A percentile compares a stretch with the other conserved stretches of the same genome.
These are phyloP conservation scores for Actinomortierella ambigua DNA, from an alignment of 371 early-diverging fungal genomes.

Conservation along the genomic window DNA sequence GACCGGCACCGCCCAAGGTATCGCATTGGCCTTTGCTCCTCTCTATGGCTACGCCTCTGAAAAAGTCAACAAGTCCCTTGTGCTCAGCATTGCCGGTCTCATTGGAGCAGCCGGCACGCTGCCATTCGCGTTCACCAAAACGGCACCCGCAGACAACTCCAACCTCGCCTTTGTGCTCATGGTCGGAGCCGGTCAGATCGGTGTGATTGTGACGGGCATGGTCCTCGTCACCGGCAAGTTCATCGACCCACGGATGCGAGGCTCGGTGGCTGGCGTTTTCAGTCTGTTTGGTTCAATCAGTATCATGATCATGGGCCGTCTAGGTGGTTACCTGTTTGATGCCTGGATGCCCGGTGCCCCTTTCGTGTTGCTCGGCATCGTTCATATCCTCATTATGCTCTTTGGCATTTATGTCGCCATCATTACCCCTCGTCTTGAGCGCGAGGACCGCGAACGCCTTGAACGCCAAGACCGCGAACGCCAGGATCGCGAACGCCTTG, in stretches of 20 bases:
- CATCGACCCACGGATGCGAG: constrained; percentile 59
- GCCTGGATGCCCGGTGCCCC: constrained; percentile 51
- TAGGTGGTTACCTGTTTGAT: constrained; percentile 56
- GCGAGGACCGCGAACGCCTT: constrained; percentile 15
- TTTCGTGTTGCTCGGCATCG: constrained; percentile 51
- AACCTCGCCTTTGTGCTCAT: constrained; percentile 60
- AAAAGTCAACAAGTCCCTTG: constrained; percentile 51
- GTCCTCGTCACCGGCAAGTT: constrained; percentile 62
- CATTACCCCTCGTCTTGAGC: constrained; percentile 27
- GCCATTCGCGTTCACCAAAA: constrained; percentile 57
- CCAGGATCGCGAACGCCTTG: constrained; percentile 18
- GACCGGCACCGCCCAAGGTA: constrained; percentile 72
- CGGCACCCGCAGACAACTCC: constrained; percentile 57
- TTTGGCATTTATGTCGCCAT: constrained; percentile 34
- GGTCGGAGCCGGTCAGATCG: constrained; percentile 76
- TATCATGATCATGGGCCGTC: constrained; percentile 53
- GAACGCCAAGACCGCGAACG: constrained; percentile 14
- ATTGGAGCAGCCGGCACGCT: constrained; percentile 65
- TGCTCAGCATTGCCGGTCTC: constrained; percentile 58
- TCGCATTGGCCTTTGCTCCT: constrained; percentile 72
- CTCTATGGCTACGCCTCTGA: constrained; percentile 61
- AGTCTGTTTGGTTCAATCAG: constrained; percentile 71
- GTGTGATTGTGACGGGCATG: constrained; percentile 76
- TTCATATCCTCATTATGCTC: constrained; percentile 30
- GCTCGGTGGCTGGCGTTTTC: constrained; percentile 73